Evolutionary conservation across 2,329 filamentous ascomycete genomes (phyloP).

Genomic region (Sphaerulina vaccinii): DNA sequence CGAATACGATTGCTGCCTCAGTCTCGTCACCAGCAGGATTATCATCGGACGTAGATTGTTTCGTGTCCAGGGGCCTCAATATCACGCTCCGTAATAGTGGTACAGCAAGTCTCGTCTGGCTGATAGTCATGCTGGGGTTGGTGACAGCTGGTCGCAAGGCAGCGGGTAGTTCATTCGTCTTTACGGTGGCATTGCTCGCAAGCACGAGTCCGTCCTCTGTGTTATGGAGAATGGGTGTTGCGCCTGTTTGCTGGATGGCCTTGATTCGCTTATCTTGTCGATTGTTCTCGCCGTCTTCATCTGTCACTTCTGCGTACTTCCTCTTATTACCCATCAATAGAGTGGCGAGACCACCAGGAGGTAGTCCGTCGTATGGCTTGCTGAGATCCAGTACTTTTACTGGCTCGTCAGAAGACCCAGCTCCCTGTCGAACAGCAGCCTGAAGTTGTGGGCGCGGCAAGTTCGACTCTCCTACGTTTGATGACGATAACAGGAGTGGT

Average conservation of each 20-base stretch:
- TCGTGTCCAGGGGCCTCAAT: conserved; percentile 73
- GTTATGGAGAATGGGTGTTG: conserved; percentile 72
- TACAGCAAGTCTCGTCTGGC: conserved; percentile 81
- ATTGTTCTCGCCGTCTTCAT: conserved; percentile 73
- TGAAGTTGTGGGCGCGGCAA: conserved; percentile 86
- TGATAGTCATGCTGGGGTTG: conserved; percentile 76
- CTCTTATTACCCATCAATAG: conserved; percentile 92
- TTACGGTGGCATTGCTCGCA: conserved; percentile 63
- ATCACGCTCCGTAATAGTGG: conserved; percentile 84
- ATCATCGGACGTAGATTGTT: conserved; percentile 47
- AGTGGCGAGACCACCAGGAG: conserved; percentile 80
- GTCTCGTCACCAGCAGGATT: conserved; percentile 54
- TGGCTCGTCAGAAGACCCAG: conserved; percentile 45
- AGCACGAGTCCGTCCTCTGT: conserved; percentile 75
- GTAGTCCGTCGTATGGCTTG: conserved; percentile 89
- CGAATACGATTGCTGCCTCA: conserved; percentile 67
- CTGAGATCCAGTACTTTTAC: conserved; percentile 78
- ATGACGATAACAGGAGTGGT: conserved; percentile 80
- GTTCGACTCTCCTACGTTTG: conserved; percentile 81
- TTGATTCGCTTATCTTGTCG: conserved; percentile 60
- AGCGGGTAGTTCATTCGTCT: conserved; percentile 60
- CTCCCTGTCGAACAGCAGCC: conserved; percentile 63
- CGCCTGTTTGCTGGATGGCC: conserved; percentile 59
- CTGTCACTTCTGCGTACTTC: conserved; percentile 71
- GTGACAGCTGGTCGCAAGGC: conserved; percentile 84